These are phyloP conservation scores for Dendrobium huoshanense DNA, from an alignment of 106 monocot species.

Conservation along the genomic window DNA sequence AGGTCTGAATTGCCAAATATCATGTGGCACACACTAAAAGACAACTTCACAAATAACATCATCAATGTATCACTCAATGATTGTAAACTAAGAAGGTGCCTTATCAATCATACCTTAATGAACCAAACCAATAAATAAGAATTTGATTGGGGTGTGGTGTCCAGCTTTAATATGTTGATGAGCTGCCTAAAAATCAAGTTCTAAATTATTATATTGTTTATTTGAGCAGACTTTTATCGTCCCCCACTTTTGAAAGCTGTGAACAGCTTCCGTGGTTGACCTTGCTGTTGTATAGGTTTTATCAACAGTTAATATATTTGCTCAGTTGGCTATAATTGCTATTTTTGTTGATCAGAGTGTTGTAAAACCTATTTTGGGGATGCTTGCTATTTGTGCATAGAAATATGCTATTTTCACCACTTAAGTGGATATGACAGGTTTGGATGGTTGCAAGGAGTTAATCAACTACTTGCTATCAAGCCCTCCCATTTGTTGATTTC, in stretches of 20 bases:
- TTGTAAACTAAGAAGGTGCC: neutral
- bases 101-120: neutral
- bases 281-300: neutral
- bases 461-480: no score
- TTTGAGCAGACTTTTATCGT: no score
- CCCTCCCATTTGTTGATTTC: no score
- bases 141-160: neutral
- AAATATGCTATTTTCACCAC: neutral
- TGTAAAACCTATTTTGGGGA: neutral
- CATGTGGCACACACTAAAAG: neutral
- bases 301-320: neutral
- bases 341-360: neutral
- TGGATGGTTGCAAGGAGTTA: no score
- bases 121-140: neutral
- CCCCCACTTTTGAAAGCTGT: no score
- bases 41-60: neutral
- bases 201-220: neutral
- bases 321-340: neutral
- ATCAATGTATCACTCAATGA: neutral
- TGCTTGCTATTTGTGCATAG: neutral
- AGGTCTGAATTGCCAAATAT: neutral
- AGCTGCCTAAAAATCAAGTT: neutral
- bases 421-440: no score
- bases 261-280: no score
- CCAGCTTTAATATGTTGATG: neutral